Conservation (phyloP, 176 grass and related monocot species). For the Avena eriantha region DNA sequence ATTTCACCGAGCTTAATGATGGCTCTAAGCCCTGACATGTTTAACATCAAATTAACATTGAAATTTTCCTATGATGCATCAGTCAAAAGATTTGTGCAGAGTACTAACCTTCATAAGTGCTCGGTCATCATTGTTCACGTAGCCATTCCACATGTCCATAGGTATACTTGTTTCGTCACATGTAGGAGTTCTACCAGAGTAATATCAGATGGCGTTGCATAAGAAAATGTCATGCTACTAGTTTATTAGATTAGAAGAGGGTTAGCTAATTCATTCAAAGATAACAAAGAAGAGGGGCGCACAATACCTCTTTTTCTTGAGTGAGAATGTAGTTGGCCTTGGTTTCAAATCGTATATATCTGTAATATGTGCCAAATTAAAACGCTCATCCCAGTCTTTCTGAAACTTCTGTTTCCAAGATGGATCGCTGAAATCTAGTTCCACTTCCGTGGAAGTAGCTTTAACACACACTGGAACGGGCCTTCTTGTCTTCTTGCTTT, state of each 20-base stretch:
- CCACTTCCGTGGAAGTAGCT: conserved; percentile 37
- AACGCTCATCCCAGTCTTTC: conserved; percentile 73
- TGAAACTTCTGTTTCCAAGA: conserved; percentile 76
- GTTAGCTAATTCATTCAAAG: conserved; percentile 32
- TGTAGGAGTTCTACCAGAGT: conserved; percentile 55
- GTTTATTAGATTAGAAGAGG: conserved; percentile 28
- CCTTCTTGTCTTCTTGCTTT: conserved; percentile 45
- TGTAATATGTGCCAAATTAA: conserved; percentile 73
- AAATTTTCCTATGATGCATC: conserved; percentile 2
- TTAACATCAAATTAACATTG: background rate
- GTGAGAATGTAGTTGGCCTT: conserved; percentile 77
- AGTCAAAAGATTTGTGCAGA: background rate
- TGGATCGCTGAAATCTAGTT: conserved; percentile 69
- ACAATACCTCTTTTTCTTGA: conserved; percentile 75
- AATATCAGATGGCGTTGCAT: conserved; percentile 23
- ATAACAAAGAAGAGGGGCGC: background rate
- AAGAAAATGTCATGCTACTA: conserved; percentile 4
- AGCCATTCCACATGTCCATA: conserved; percentile 67
- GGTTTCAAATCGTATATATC: conserved; percentile 88
- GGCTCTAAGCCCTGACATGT: background rate
- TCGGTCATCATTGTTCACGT: conserved; percentile 87
- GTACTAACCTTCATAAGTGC: conserved; percentile 83
- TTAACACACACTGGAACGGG: conserved; percentile 35
- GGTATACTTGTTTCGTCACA: conserved; percentile 48
- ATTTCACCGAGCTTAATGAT: background rate